Conservation (phyloP, 129 eudicot genomes). For the Pulicaria dysenterica region DNA sequence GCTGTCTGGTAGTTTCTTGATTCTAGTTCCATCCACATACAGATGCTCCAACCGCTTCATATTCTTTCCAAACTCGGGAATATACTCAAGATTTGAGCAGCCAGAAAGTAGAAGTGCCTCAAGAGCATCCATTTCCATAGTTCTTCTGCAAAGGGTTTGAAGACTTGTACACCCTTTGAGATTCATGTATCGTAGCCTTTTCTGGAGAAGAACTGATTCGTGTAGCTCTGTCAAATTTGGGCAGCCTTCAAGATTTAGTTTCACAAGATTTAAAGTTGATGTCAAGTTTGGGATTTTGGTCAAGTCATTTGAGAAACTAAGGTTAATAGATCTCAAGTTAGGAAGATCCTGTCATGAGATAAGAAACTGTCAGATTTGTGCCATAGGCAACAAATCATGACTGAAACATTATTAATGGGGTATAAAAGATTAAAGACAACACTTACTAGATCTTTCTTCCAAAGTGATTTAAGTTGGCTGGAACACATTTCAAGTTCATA, state of each 20-base stretch:
- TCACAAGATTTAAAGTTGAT: conserved; percentile 2
- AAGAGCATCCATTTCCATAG: conserved; percentile 21
- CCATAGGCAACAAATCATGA: neutral
- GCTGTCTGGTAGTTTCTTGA: conserved; percentile 18
- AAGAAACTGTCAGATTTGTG: neutral
- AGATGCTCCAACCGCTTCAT: conserved; percentile 7
- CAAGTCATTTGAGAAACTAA: conserved; percentile 15
- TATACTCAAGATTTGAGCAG: conserved; percentile 18
- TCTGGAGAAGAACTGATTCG: conserved; percentile 8
- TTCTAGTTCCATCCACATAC: conserved; percentile 1
- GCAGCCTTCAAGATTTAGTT: conserved; percentile 26
- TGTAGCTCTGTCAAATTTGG: conserved; percentile 14
- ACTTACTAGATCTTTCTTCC: conserved; percentile 20
- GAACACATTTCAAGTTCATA: conserved; percentile 28
- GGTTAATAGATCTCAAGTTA: conserved; percentile 26
- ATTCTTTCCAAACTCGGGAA: conserved; percentile 20
- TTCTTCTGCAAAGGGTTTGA: conserved; percentile 15
- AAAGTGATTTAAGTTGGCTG: conserved; percentile 24
- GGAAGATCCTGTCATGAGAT: conserved; percentile 11
- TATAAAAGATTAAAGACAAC: neutral
- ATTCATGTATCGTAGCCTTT: neutral
- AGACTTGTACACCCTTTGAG: conserved; percentile 15
- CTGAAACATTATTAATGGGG: neutral
- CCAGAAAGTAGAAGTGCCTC: conserved; percentile 12
- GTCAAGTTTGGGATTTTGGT: conserved; percentile 16